phyloP scores from a whole-genome alignment of 106 monocot genomes.

The Alisma plantagoaquatica region DNA sequence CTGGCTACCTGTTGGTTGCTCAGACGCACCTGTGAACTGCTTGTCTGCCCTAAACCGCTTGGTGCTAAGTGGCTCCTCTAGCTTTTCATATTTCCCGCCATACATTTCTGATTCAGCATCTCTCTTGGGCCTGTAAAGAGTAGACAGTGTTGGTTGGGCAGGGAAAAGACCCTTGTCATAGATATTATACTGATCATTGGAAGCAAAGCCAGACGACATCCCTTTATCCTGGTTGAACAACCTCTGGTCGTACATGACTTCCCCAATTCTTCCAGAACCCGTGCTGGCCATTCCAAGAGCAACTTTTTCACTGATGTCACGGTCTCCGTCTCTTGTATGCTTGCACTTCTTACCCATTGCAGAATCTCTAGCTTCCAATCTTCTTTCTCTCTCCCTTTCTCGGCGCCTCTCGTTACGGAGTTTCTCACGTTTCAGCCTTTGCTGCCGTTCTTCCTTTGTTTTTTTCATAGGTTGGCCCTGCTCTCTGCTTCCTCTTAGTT shows the following conservation, averaged over 20 bases:
- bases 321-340: slow-evolving; percentile 79
- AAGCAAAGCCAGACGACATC: slow-evolving; percentile 88
- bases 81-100: slow-evolving; percentile 80
- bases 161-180: slow-evolving; percentile 93
- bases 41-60: slow-evolving; percentile 92
- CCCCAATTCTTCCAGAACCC: slow-evolving; percentile 50
- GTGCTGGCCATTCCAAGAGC: slow-evolving; percentile 91
- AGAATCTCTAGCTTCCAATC: slow-evolving; percentile 73
- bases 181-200: slow-evolving; percentile 92
- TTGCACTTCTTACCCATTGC: slow-evolving; percentile 86
- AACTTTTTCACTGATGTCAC: slow-evolving; percentile 91
- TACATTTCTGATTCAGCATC: slow-evolving; percentile 81
- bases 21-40: slow-evolving; percentile 69
- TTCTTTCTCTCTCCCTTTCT: slow-evolving; percentile 91
- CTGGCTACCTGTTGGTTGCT: slow-evolving; percentile 56
- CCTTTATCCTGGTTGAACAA: slow-evolving; percentile 98
- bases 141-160: slow-evolving; percentile 91
- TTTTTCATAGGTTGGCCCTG: too few species aligned
- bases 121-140: slow-evolving; percentile 86
- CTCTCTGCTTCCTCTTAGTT: slow-evolving; percentile 37
- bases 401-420: slow-evolving; percentile 75
- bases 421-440: slow-evolving; percentile 83
- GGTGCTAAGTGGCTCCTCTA: slow-evolving; percentile 86
- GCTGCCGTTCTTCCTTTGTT: too few species aligned
- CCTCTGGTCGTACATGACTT: slow-evolving; percentile 94